Base-by-base conservation (phyloP, 1,284 basidiomycete species). In the Cryptococcus sp. region DNA sequence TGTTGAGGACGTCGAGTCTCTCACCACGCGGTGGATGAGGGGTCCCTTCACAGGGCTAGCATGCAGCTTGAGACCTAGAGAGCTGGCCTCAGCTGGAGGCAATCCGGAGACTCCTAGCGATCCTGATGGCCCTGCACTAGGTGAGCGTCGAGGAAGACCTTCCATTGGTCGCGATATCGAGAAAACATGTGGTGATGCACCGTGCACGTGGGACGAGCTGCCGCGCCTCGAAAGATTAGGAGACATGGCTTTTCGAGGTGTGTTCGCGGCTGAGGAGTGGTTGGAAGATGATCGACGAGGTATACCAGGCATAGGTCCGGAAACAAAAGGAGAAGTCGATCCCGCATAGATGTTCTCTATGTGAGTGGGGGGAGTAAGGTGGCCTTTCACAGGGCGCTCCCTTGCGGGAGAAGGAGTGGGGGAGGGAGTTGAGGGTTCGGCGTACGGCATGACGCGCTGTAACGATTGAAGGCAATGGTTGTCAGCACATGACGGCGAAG, bases 381-480 rank as follows among this genome's bases (percentile, higher is more conserved):
- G 63, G 17, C 62, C 65, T 54, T 66, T 67, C 6, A 30, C 30
- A 39, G 38, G 47, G 7, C 54, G 22, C 55, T 71, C 67, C 51
- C 65, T 71, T 35, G 38, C 54, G 17, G 74, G 70, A 10, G 73
- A 71, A 17, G 65, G 57, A 11, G 68, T 43, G 3, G 74, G 71
- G 1, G 72, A 63, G 13, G 61, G 63, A 1, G 72, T 72, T 7
- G 69, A 70, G 13, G 77, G 77, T 45, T 73, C 70, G 13, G 76
- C 67, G 73, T 78, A 78, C 13, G 76, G 76, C 77, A 78, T 78
- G 47, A 45, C 69, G 57, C 46, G 41, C n/a, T 51, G 20, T 43
- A 47, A 25, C 13, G 51, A 46, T 19, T 52, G 57, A 22, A 8
- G 25, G 38, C 16, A 23, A 35, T 38, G 46, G 20, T 49, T 11